Conservation (phyloP, 148 eudicot genomes). For the Suaeda aralocaspica region DNA sequence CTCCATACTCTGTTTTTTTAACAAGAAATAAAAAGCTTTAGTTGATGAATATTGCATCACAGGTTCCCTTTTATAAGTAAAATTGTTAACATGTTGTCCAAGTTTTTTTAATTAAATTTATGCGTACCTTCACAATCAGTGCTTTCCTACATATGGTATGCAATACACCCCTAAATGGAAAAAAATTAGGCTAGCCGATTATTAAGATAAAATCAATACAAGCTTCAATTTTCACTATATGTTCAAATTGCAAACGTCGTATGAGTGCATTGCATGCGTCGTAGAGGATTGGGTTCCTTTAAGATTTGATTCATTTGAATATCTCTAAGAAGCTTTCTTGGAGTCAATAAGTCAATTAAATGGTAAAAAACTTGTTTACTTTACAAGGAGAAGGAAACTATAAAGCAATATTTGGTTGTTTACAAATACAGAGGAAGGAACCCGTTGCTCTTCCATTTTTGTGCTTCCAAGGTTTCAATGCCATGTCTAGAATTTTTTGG, state of each 20-base stretch:
- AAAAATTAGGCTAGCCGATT: neutral
- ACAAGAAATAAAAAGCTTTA: slow-evolving; percentile 11
- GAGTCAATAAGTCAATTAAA: neutral
- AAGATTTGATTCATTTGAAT: neutral
- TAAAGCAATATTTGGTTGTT: neutral
- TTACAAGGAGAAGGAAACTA: neutral
- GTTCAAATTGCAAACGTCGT: neutral
- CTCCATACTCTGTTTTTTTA: slow-evolving; percentile 57
- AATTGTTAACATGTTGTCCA: neutral
- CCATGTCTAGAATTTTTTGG: neutral
- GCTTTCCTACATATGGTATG: neutral
- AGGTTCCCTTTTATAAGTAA: neutral
- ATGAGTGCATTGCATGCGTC: neutral
- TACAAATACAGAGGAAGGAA: neutral
- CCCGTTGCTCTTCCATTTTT: neutral
- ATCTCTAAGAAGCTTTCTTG: neutral
- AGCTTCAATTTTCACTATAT: neutral
- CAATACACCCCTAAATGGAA: neutral
- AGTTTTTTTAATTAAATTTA: neutral
- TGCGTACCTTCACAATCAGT: neutral
- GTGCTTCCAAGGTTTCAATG: neutral
- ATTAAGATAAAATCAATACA: neutral
- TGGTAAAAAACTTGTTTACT: neutral
- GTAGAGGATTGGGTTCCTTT: neutral
- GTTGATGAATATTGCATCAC: neutral